Base-by-base conservation (phyloP, 139 green algal species). In the Edaphochlamys debaryana region DNA sequence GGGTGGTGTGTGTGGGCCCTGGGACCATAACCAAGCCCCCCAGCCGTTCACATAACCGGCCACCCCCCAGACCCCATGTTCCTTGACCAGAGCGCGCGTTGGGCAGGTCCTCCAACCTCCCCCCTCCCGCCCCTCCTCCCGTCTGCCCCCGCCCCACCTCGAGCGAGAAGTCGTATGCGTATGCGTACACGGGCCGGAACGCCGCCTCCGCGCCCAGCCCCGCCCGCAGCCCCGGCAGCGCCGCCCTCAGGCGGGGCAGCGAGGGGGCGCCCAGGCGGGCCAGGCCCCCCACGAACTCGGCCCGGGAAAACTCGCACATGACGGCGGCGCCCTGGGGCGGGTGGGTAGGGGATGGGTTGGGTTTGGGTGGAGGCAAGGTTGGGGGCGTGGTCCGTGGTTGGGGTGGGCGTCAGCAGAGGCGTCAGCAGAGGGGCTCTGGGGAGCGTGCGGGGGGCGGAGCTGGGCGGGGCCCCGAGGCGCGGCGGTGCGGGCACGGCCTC, bases 291-390 rank as follows among this genome's bases (percentile, higher is more conserved):
- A 90, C 82, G 82, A 97, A 98, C 87, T 98, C 94, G 22, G 87
- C 79, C 34, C 87, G 84, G 37, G 67, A 95, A 81, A 92, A 98
- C 91, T 98, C 95, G 70, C 94, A 94, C 96, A 99, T 99, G 45
- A 89, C 86, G 9, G 85, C 91, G 25, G 95, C 95, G 13, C 87
- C 86, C 56, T 66, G 56, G 50, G 50, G 50, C 2, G 50, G 50
- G 50, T 19, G 25, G 5, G 50, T 15, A 54, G 11, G 48, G 48
- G 11, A 9, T 15, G 9, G 9, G 11, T 54, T 54, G 9, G 48
- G 11, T 54, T 54, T 54, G 15, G 48, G 11, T 23, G 9, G 9
- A 54, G 48, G 11, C 9, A 9, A 54, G 11, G 11, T 9, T 15
- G 11, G 11, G 11, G 48, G 9, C 48, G 11, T 54, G 11, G 15